Evolutionary conservation across 805 yeast species (phyloP).

Genomic region (Komagataella pseudopastoris): DNA sequence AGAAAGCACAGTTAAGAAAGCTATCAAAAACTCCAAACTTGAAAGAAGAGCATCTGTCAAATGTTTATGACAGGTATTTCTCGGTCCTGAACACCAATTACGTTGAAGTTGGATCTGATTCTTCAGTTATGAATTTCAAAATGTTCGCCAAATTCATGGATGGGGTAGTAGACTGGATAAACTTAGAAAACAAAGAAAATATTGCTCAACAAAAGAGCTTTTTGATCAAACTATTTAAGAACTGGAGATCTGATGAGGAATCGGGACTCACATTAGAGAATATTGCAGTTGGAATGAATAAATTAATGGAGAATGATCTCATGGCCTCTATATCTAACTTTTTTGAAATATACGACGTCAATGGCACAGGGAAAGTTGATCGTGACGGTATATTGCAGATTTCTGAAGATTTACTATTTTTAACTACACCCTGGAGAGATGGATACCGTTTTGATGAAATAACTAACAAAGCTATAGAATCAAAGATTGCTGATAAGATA

Average conservation of each 20-base stretch:
- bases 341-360: constrained; percentile 59
- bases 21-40: constrained; percentile 62
- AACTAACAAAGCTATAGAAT: constrained; percentile 50
- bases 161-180: constrained; percentile 70
- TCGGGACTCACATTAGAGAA: constrained; percentile 55
- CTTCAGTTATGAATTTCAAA: constrained; percentile 54
- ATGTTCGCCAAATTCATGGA: constrained; percentile 65
- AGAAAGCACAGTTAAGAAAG: constrained; percentile 82
- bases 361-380: constrained; percentile 45
- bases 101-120: constrained; percentile 31
- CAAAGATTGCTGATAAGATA: constrained; percentile 52
- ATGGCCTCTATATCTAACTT: constrained; percentile 71
- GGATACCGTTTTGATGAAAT: constrained; percentile 49
- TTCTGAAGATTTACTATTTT: constrained; percentile 74
- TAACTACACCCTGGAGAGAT: constrained; percentile 81
- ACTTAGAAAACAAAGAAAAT: constrained; percentile 21
- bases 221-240: constrained; percentile 46
- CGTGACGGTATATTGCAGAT: constrained; percentile 71
- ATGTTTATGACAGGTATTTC: constrained; percentile 77
- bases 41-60: constrained; percentile 41
- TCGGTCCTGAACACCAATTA: constrained; percentile 58
- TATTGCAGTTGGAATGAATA: constrained; percentile 61
- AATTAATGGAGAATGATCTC: constrained; percentile 55
- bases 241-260: constrained; percentile 43
- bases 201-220: constrained; percentile 23